These are phyloP conservation scores for Colletotrichum lindemuthianum DNA, from an alignment of 2,329 filamentous ascomycete species.

Conservation along the genomic window DNA sequence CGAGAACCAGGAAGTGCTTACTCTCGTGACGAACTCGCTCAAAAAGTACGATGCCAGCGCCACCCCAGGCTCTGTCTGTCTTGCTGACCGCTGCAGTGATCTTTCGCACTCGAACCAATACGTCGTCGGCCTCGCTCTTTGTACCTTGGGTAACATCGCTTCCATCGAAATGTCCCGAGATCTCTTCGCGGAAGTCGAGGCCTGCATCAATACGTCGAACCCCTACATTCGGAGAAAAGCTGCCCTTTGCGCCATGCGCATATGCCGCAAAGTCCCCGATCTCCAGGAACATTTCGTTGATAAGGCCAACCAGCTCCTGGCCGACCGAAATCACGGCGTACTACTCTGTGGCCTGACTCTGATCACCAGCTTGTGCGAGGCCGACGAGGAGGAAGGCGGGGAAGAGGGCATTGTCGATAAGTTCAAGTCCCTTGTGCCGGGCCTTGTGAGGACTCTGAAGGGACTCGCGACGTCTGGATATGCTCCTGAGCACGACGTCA, in stretches of 20 bases:
- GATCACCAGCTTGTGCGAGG: slow-evolving; percentile 91
- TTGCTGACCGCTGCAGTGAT: slow-evolving; percentile 71
- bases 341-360: slow-evolving; percentile 91
- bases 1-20: slow-evolving; percentile 98
- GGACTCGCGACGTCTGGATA: slow-evolving; percentile 94
- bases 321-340: slow-evolving; percentile 96
- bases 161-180: slow-evolving; percentile 99
- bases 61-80: background rate
- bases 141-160: slow-evolving; percentile 96
- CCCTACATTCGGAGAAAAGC: slow-evolving; percentile 99
- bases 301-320: slow-evolving; percentile 87
- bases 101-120: slow-evolving; percentile 98
- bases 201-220: slow-evolving; percentile 89
- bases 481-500: slow-evolving; percentile 97
- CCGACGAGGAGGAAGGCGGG: slow-evolving; percentile 91
- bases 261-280: slow-evolving; percentile 97
- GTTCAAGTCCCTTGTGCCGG: slow-evolving; percentile 86
- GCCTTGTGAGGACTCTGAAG: slow-evolving; percentile 90
- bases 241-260: slow-evolving; percentile 97
- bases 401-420: slow-evolving; percentile 90
- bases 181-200: slow-evolving; percentile 95
- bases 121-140: slow-evolving; percentile 94
- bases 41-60: slow-evolving; percentile 75
- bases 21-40: slow-evolving; percentile 95
- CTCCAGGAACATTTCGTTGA: slow-evolving; percentile 97